Evolutionary conservation across 306 rosid species (phyloP).

Genomic region (Inga laurina): DNA sequence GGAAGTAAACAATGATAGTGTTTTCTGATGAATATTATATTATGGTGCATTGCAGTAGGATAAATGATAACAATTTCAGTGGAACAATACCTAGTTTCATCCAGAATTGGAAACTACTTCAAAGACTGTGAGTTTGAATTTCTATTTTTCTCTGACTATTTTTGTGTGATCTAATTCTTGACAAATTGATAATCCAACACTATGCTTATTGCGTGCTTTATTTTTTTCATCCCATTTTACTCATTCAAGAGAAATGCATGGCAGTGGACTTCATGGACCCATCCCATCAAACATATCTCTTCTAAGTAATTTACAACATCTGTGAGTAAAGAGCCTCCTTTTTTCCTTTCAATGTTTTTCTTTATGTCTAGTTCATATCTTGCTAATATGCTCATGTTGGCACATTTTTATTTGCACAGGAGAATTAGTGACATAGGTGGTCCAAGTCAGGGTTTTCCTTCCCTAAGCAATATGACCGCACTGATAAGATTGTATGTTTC

Average conservation of each 20-base stretch:
- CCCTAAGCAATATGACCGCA: conserved; percentile 45
- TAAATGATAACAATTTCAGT: conserved; percentile 68
- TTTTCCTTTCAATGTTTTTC: not conserved
- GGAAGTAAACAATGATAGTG: not conserved
- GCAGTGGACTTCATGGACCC: conserved; percentile 89
- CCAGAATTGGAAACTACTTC: conserved; percentile 66
- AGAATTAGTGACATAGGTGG: conserved; percentile 74
- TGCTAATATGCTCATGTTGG: conserved; percentile 23
- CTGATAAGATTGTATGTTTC: conserved; percentile 62
- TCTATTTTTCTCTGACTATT: conserved; percentile 1
- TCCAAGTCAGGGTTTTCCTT: conserved; percentile 73
- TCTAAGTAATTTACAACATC: conserved; percentile 48
- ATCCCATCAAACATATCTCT: conserved; percentile 68
- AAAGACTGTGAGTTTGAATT: conserved; percentile 66
- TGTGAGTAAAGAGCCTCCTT: conserved; percentile 59
- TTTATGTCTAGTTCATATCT: not conserved
- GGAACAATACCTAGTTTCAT: conserved; percentile 77
- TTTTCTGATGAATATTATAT: conserved; percentile 20
- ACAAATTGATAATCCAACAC: not conserved
- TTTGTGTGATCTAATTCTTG: conserved; percentile 8
- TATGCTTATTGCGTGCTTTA: conserved; percentile 14
- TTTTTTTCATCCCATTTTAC: conserved; percentile 31
- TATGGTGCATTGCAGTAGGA: conserved; percentile 65
- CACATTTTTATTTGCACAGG: conserved; percentile 42
- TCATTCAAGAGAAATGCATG: conserved; percentile 73